phyloP scores from a whole-genome alignment of 345 rosid species.

The Limnanthes douglasii region DNA sequence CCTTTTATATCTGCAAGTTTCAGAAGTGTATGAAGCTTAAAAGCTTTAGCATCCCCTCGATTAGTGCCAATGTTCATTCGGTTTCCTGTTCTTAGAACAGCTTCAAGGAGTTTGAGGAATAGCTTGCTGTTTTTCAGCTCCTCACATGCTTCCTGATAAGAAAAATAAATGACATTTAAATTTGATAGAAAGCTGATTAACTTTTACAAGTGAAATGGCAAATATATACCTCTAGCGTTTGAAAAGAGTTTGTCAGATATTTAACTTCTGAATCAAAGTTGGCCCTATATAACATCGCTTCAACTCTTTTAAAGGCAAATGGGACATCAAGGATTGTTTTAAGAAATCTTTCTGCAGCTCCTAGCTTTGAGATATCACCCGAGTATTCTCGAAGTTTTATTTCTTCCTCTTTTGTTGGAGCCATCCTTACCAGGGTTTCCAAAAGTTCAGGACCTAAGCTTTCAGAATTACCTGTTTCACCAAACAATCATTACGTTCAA shows the following conservation, averaged over 20 bases:
- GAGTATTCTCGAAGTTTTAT: constrained; percentile 74
- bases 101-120: constrained; percentile 91
- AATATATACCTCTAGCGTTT: constrained; percentile 67
- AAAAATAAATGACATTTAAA: not conserved
- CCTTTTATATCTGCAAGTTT: constrained; percentile 97
- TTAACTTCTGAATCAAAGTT: constrained; percentile 85
- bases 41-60: constrained; percentile 93
- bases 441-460: constrained; percentile 84
- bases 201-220: not conserved
- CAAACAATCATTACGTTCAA: not conserved
- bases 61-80: constrained; percentile 95
- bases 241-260: constrained; percentile 74
- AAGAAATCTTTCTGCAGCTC: constrained; percentile 86
- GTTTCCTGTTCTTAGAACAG: constrained; percentile 89
- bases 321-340: constrained; percentile 85
- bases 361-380: constrained; percentile 63
- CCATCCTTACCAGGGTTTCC: constrained; percentile 94
- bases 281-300: constrained; percentile 92
- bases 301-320: constrained; percentile 87
- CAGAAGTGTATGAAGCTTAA: constrained; percentile 88
- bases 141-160: constrained; percentile 61
- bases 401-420: constrained; percentile 97
- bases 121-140: constrained; percentile 83
- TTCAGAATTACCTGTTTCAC: constrained; percentile 64
- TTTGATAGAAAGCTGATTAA: not conserved